Conservation (phyloP, 139 green algal genomes). For the Deuterostichococcus epilithicus region DNA sequence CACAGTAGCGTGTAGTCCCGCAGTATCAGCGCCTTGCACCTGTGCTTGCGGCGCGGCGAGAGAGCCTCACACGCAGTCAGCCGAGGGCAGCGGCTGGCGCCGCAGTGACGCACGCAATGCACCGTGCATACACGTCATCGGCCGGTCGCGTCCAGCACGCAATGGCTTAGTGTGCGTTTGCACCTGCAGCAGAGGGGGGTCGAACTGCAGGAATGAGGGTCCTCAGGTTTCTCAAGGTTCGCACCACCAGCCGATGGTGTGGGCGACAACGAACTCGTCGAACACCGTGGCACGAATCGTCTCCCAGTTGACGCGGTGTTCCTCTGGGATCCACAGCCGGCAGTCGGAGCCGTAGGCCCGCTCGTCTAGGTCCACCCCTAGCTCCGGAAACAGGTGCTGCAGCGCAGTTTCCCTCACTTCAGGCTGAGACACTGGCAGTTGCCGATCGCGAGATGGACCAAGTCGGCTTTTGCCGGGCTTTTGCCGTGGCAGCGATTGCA, state of each 20-base stretch:
- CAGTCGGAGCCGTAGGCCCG: slow-evolving; percentile 77
- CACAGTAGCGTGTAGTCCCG: slow-evolving; percentile 70
- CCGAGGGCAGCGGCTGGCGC: too few species aligned
- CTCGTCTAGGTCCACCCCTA: slow-evolving; percentile 71
- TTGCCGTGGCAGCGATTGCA: too few species aligned
- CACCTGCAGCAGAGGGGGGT: background rate
- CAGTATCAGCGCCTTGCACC: slow-evolving; percentile 74
- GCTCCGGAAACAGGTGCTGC: slow-evolving; percentile 75
- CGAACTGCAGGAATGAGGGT: background rate
- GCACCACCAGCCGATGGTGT: slow-evolving; percentile 77
- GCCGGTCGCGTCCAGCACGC: too few species aligned
- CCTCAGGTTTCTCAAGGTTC: background rate
- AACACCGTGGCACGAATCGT: slow-evolving; percentile 68
- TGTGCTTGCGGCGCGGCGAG: background rate
- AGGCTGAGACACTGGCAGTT: too few species aligned
- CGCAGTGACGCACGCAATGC: too few species aligned
- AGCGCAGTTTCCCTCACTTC: too few species aligned
- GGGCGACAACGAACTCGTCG: slow-evolving; percentile 91
- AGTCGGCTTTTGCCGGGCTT: too few species aligned
- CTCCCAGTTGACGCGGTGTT: slow-evolving; percentile 49
- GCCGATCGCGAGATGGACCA: too few species aligned
- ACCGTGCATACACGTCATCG: background rate
- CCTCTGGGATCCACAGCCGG: slow-evolving; percentile 59
- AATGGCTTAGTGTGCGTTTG: background rate
- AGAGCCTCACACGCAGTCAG: background rate